Base-by-base conservation (phyloP, 495 filamentous ascomycete genomes). In the Cercophora samala region DNA sequence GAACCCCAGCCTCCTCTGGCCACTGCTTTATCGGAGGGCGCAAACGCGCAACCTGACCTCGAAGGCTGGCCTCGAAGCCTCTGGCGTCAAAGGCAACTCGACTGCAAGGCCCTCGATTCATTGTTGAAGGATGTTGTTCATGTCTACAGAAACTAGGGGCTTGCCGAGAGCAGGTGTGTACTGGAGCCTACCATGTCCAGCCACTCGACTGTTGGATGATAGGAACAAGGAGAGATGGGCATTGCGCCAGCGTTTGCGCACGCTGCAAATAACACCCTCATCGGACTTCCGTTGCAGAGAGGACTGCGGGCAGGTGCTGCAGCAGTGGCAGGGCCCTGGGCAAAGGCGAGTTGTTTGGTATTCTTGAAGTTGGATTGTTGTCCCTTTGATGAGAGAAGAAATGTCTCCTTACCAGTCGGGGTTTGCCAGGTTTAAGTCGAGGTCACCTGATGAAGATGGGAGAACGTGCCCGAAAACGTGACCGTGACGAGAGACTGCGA, bases 401-500 rank as follows among this genome's bases (percentile, higher is more conserved):
- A 55, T 22, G 23, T 22, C 53, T 66, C 60, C 73, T 63, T 70
- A 74, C 72, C 67, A 58, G 66, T 72, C 67, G 68, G n/a, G 66
- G 62, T 65, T 54, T 62, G 69, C 69, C 63, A 29, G 71, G 71
- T 65, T 64, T 21, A 72, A 70, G 70, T 78, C 79, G 55, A 78
- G 78, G 73, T 75, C 74, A 76, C 73, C 73, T 76, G 74, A 73
- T 71, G 70, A 29, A 29, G 26, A 75, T 13, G 37, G 74, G 72
- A 72, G 72, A 76, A 75, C 74, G 73, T 75, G 73, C 72, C 73
- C 73, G 68, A 74, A 74, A 74, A 75, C 73, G 73, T 74, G 73
- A 75, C 74, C 73, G 73, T 74, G 73, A 75, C 74, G 73, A 75
- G 69, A 61, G 64, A 66, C 72, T 70, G 65, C 60, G 32, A 29